These are phyloP conservation scores for Sugiyamaella chiloensis DNA, from an alignment of 805 yeast genomes.

Conservation along the genomic window DNA sequence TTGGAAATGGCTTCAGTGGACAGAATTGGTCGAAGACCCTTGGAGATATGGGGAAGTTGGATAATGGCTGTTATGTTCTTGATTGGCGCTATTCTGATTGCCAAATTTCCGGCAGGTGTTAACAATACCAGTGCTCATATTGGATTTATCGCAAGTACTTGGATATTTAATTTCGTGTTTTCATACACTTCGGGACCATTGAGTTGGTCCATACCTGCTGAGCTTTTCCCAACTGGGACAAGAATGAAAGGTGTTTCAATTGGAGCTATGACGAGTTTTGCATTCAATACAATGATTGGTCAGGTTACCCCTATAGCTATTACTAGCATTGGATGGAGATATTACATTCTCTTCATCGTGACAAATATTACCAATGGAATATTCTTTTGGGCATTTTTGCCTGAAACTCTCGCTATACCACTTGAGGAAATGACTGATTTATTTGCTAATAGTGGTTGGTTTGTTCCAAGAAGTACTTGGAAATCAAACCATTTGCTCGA, in stretches of 20 bases:
- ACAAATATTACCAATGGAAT: conserved; percentile 3
- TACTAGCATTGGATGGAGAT: conserved; percentile 28
- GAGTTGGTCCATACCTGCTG: conserved; percentile 68
- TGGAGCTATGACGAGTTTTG: conserved; percentile 41
- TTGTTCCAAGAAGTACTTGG: conserved; percentile 1
- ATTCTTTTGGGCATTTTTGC: conserved; percentile 5
- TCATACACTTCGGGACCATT: conserved; percentile 35
- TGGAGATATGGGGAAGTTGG: conserved; percentile 17
- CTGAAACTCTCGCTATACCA: conserved; percentile 52
- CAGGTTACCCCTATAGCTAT: conserved; percentile 34
- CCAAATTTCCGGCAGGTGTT: conserved; percentile 25
- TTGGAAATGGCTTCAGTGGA: conserved; percentile 25
- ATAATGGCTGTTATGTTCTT: conserved; percentile 24
- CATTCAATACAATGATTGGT: conserved; percentile 37
- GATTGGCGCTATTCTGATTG: conserved; percentile 27
- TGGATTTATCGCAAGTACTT: conserved; percentile 31
- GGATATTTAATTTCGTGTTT: conserved; percentile 32
- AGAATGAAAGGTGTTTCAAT: conserved; percentile 63
- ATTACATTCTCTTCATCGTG: conserved; percentile 2
- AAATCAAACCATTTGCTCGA: neutral
- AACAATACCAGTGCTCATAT: conserved; percentile 28
- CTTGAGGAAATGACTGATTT: conserved; percentile 75
- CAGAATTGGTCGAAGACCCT: conserved; percentile 27
- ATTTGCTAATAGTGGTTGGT: conserved; percentile 28
- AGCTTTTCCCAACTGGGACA: conserved; percentile 52